phyloP scores from a whole-genome alignment of 768 basidiomycete genomes.

The Austroboletus eburneus region DNA sequence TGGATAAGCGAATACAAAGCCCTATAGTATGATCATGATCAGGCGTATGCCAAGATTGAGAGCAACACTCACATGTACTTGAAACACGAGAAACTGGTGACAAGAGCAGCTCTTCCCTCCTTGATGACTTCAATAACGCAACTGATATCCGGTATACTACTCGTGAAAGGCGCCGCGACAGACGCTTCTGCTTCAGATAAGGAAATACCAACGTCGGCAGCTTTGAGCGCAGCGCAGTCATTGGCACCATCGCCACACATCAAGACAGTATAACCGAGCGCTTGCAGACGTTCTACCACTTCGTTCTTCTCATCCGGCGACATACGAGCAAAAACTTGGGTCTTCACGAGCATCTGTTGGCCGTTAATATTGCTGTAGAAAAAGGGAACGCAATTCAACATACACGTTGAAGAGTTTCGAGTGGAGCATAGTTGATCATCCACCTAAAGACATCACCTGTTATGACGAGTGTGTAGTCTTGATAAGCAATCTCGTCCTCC shows the following conservation, averaged over 20 bases:
- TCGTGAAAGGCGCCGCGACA: constrained; percentile 97
- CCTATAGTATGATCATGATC: constrained; percentile 48
- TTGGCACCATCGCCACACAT: constrained; percentile 99
- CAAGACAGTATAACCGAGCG: constrained; percentile 90
- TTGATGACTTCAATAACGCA: constrained; percentile 97
- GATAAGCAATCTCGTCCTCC: constrained; percentile 64
- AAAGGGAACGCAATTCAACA: background rate
- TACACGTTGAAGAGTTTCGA: constrained; percentile 92
- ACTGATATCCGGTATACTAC: constrained; percentile 87
- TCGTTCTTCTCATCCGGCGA: constrained; percentile 99
- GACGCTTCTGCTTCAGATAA: constrained; percentile 97
- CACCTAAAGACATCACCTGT: constrained; percentile 97
- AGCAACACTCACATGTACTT: constrained; percentile 85
- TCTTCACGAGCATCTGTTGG: constrained; percentile 92
- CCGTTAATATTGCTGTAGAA: constrained; percentile 2
- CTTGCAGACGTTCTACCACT: constrained; percentile 90
- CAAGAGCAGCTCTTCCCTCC: constrained; percentile 92
- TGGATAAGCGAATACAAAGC: constrained; percentile 98
- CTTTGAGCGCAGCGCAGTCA: constrained; percentile 97
- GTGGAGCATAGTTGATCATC: constrained; percentile 93
- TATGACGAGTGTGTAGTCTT: constrained; percentile 87
- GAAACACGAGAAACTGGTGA: constrained; percentile 99
- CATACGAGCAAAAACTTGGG: constrained; percentile 97
- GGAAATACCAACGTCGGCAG: constrained; percentile 96
- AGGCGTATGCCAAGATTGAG: background rate